Percentiles rank a stretch among this genome's conserved stretches.
Evolutionary conservation across 2,329 filamentous ascomycete species (phyloP).

Genomic region (Xylariales sp.): DNA sequence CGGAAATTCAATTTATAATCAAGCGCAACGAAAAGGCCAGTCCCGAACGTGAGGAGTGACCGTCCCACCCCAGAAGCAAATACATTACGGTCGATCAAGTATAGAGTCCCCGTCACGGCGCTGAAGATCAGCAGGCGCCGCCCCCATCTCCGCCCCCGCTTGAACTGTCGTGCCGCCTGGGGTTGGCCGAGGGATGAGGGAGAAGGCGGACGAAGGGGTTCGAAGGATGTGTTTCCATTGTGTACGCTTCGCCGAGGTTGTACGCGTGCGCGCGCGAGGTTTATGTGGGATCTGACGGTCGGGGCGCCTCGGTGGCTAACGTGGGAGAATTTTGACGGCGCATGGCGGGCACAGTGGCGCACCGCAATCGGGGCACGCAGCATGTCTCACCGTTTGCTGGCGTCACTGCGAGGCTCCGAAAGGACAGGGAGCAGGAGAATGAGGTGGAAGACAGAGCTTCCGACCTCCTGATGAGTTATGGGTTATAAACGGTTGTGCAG

Average conservation of each 20-base stretch:
- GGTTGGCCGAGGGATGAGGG: conserved; percentile 82
- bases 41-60: conserved; percentile 82
- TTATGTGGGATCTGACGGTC: conserved; percentile 33
- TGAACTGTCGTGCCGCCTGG: conserved; percentile 75
- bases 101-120: conserved; percentile 69
- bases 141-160: conserved; percentile 77
- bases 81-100: conserved; percentile 76
- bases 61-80: conserved; percentile 84
- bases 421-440: background rate
- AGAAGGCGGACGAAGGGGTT: conserved; percentile 79
- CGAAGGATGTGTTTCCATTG: conserved; percentile 57
- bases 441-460: conserved; percentile 37
- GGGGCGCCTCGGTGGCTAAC: conserved; percentile 14
- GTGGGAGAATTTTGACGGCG: conserved; percentile 21
- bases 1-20: conserved; percentile 99
- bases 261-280: conserved; percentile 34
- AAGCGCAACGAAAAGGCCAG: conserved; percentile 81
- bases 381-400: conserved; percentile 33
- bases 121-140: conserved; percentile 76
- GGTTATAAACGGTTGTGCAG: background rate
- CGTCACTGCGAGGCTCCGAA: background rate
- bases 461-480: conserved; percentile 23
- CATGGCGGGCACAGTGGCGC: conserved; percentile 34
- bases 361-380: conserved; percentile 37
- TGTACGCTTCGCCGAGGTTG: conserved; percentile 47